A percentile compares a stretch with the other conserved stretches of the same genome.
Evolutionary conservation across 2,329 filamentous ascomycete species (phyloP).

Genomic region (Aureobasidium musti): DNA sequence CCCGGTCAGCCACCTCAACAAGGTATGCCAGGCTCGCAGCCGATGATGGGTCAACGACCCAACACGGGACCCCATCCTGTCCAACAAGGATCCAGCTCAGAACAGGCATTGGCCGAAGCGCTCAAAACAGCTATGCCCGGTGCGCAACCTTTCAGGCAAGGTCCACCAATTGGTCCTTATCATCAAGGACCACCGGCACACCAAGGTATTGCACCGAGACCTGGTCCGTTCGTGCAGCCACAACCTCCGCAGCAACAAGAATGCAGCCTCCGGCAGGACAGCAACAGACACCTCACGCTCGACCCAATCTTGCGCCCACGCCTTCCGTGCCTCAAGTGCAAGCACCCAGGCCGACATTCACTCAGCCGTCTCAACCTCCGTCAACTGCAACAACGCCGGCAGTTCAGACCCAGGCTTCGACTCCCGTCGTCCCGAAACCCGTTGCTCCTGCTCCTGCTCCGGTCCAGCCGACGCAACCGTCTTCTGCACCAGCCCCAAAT

Average conservation of each 20-base stretch:
- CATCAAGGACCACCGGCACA: neutral
- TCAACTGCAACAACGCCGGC: slow-evolving; percentile 1
- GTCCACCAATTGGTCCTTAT: slow-evolving; percentile 3
- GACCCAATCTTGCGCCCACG: neutral
- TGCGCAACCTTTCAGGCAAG: slow-evolving; percentile 7
- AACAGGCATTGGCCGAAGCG: slow-evolving; percentile 23
- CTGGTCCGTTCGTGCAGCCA: slow-evolving; percentile 8
- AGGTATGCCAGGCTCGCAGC: neutral
- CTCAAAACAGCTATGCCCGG: slow-evolving; percentile 26
- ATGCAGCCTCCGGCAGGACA: slow-evolving; percentile 17
- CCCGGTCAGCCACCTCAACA: slow-evolving; percentile 16
- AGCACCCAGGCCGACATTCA: slow-evolving; percentile 23
- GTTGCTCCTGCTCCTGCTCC: slow-evolving; percentile 15
- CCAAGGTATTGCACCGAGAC: slow-evolving; percentile 9
- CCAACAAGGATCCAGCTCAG: neutral
- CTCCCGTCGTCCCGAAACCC: neutral
- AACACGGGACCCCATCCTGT: neutral
- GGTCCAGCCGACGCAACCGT: neutral
- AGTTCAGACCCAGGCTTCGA: neutral
- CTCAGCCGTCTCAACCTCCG: slow-evolving; percentile 1
- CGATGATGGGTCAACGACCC: neutral
- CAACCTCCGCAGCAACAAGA: slow-evolving; percentile 26
- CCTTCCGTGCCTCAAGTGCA: slow-evolving; percentile 2
- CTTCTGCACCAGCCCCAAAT: neutral
- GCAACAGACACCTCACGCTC: slow-evolving; percentile 16